Percentiles rank a stretch among this genome's conserved stretches.
phyloP scores from a whole-genome alignment of 1,284 basidiomycete genomes.

The Puccinia triticina region DNA sequence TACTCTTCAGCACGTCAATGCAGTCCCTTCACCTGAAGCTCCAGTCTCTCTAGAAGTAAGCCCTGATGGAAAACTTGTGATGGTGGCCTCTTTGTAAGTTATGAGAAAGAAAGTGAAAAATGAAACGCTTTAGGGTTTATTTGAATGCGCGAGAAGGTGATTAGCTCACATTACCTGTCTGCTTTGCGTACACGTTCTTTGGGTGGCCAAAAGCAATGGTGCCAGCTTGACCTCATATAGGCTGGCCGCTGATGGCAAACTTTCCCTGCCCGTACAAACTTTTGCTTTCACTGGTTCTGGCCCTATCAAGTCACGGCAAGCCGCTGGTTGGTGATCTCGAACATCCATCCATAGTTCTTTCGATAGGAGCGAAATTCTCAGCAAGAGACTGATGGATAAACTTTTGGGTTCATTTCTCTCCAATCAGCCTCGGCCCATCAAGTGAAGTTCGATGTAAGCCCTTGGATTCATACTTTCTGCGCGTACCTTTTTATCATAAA shows the following conservation, averaged over 20 bases:
- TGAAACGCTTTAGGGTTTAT: too few species aligned
- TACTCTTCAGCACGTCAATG: neutral
- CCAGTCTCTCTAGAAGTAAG: conserved; percentile 22
- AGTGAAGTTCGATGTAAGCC: conserved; percentile 38
- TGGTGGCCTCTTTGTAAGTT: conserved; percentile 39
- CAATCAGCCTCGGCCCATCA: conserved; percentile 41
- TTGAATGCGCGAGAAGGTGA: too few species aligned
- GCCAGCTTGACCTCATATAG: conserved; percentile 24
- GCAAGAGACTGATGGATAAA: neutral
- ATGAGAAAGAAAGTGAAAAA: neutral
- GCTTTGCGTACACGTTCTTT: neutral
- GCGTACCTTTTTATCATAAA: neutral
- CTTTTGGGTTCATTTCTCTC: neutral
- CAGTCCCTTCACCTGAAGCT: conserved; percentile 5
- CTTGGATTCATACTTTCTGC: neutral
- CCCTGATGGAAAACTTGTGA: conserved; percentile 9
- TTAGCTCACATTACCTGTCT: neutral
- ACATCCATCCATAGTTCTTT: neutral
- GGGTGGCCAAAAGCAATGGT: conserved; percentile 2
- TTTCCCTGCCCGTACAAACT: conserved; percentile 16
- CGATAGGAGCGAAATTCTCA: neutral
- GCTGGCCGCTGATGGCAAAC: neutral
- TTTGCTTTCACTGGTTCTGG: conserved; percentile 27
- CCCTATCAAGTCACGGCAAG: conserved; percentile 32
- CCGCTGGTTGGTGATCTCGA: neutral